These are phyloP conservation scores for Perilla frutescens DNA, from an alignment of 257 asterid genomes.

Conservation along the genomic window DNA sequence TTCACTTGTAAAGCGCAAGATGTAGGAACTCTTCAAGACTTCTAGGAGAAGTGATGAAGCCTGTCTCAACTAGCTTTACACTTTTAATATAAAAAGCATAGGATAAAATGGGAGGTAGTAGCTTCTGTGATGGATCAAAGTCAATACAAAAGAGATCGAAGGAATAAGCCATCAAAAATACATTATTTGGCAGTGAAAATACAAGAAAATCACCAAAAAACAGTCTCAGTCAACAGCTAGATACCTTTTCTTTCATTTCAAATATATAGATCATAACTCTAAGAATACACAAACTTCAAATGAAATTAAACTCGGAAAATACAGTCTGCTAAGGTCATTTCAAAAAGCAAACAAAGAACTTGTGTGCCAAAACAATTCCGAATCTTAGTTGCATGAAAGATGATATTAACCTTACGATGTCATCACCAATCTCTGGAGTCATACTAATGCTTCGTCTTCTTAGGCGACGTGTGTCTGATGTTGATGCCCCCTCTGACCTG, in stretches of 20 bases:
- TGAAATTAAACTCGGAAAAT: constrained; percentile 9
- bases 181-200: constrained; percentile 12
- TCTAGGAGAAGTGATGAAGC: constrained; percentile 18
- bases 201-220: constrained; percentile 12
- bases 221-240: neutral
- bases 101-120: neutral
- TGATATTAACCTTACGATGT: constrained; percentile 84
- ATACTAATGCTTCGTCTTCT: constrained; percentile 97
- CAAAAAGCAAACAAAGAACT: constrained; percentile 15
- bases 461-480: constrained; percentile 76
- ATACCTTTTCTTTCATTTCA: neutral
- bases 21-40: constrained; percentile 1
- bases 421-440: constrained; percentile 98
- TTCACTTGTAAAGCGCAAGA: constrained; percentile 13
- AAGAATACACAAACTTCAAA: constrained; percentile 22
- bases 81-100: neutral
- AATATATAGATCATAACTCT: constrained; percentile 9
- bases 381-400: constrained; percentile 32
- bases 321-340: neutral
- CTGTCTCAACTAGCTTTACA: constrained; percentile 6
- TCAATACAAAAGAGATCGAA: neutral
- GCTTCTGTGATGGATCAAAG: neutral
- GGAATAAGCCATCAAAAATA: constrained; percentile 10
- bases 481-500: constrained; percentile 93
- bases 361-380: constrained; percentile 24